These are phyloP conservation scores for Neurospora sublineolata DNA, from an alignment of 495 filamentous ascomycete species.

Conservation along the genomic window DNA sequence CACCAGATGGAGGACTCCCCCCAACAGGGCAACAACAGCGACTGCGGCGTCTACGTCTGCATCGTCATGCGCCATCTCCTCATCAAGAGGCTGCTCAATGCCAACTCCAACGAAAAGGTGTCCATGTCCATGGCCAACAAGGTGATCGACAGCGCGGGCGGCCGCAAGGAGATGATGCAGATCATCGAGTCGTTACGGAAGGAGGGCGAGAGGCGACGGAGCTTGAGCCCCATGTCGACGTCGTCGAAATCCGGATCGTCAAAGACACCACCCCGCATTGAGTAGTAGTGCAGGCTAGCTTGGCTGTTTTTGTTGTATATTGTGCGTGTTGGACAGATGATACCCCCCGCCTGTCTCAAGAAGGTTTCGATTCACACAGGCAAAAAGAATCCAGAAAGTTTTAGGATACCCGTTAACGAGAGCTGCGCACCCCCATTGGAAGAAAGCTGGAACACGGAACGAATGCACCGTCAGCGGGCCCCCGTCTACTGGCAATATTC, in stretches of 20 bases:
- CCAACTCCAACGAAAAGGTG: slow-evolving; percentile 68
- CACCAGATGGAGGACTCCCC: slow-evolving; percentile 72
- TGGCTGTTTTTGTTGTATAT: neutral
- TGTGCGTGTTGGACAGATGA: slow-evolving; percentile 1
- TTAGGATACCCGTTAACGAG: neutral
- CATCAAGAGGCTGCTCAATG: slow-evolving; percentile 65
- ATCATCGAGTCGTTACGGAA: slow-evolving; percentile 73
- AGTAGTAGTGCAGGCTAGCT: slow-evolving; percentile 10
- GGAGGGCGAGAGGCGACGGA: slow-evolving; percentile 65
- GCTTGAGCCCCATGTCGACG: slow-evolving; percentile 14
- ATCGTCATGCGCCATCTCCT: slow-evolving; percentile 84
- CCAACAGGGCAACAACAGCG: slow-evolving; percentile 82
- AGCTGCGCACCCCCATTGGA: neutral
- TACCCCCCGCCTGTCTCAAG: neutral
- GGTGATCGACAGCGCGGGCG: slow-evolving; percentile 60
- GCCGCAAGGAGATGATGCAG: slow-evolving; percentile 76
- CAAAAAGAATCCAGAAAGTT: neutral
- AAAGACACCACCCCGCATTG: slow-evolving; percentile 25
- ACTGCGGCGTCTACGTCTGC: slow-evolving; percentile 96
- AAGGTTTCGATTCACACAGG: neutral
- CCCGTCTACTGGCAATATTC: neutral
- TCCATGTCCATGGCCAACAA: slow-evolving; percentile 82
- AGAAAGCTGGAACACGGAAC: neutral
- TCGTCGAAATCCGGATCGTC: slow-evolving; percentile 6
- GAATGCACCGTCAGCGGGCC: neutral